Conservation (phyloP, 1,284 basidiomycete species). For the Leccinum subfulvum region DNA sequence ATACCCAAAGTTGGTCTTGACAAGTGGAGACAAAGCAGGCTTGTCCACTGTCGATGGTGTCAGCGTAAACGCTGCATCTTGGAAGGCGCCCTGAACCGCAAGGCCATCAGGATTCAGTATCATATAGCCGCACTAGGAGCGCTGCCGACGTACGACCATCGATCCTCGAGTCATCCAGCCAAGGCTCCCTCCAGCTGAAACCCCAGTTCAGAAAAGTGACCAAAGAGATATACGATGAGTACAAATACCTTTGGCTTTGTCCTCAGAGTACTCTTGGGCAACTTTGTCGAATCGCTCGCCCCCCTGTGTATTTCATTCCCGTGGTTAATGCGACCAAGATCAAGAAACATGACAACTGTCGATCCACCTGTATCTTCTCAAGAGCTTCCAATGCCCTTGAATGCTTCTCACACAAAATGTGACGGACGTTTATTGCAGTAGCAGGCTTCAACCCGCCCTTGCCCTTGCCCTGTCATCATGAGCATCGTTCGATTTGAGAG, state of each 20-base stretch:
- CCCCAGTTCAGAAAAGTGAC: conserved; percentile 3
- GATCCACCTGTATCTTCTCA: conserved; percentile 66
- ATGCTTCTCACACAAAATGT: conserved; percentile 86
- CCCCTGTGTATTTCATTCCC: conserved; percentile 40
- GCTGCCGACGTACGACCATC: conserved; percentile 56
- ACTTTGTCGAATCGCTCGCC: conserved; percentile 81
- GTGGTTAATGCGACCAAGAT: conserved; percentile 7
- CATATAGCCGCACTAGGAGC: not conserved
- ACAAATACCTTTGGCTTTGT: conserved; percentile 75
- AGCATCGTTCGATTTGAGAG: no score
- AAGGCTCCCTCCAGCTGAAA: conserved; percentile 72
- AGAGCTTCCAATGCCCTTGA: conserved; percentile 74
- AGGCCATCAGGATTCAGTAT: conserved; percentile 1
- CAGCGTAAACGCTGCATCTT: conserved; percentile 79
- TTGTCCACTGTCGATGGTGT: conserved; percentile 77
- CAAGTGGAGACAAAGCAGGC: conserved; percentile 64
- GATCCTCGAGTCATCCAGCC: conserved; percentile 84
- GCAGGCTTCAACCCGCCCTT: conserved; percentile 67
- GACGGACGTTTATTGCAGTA: conserved; percentile 78
- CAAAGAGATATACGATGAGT: not conserved
- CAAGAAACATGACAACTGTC: not conserved
- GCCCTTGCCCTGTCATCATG: conserved; percentile 47
- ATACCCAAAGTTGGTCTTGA: conserved; percentile 83
- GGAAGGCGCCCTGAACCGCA: conserved; percentile 59
- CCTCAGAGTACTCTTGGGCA: conserved; percentile 83